Evolutionary conservation across 164 flowering plant genomes (phyloP), one percentile per base, ranked within the genome.

Genomic region (Euptelea pleiosperma): DNA sequence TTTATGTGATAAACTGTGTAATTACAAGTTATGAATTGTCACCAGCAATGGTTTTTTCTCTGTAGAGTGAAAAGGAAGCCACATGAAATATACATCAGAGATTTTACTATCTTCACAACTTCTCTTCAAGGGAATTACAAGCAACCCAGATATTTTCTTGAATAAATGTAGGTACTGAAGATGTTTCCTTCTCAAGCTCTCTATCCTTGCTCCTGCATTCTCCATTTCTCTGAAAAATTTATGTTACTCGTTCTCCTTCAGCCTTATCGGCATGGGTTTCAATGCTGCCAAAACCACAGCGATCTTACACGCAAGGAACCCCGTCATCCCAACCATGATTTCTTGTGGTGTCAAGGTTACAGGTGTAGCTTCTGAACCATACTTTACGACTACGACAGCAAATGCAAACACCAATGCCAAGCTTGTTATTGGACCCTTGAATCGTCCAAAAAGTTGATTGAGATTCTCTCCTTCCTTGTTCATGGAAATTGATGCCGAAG

Each of bases 261-360:
- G 51, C 52, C 66, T 59, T 16, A 60, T 12, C 15, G 72, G 49
- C 63, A 87, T 8, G 8, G 98, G 96, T 71, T 73, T 84, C 33
- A 89, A 74, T 42, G 96, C 89, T 1, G 95, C 88, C 76, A 89
- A 58, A 19, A 91, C 59, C 3, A 89, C 96, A 10, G 98, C 80
- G 9, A 85, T 77, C 75, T 88, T 91, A 65, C 87, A 89, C 24
- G 72, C 68, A 42, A 91, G 82, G 68, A 91, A 91, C 18, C 98
- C 96, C 45, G 76, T 49, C 81, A 80, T 79, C 46, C 89, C 91
- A 48, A 58, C 73, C 43, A 91, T 21, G 40, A 91, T 57, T 26
- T 91, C 92, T 65, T 75, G 74, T 4, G 95, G 78, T 4, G 85
- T 73, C 36, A 85, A 58, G 15, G 18, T 69, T 9, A 58, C 19